Evolutionary conservation across 257 asterid genomes (phyloP), one percentile per base, ranked within the genome.

Genomic region (Orobanche coerulescens): DNA sequence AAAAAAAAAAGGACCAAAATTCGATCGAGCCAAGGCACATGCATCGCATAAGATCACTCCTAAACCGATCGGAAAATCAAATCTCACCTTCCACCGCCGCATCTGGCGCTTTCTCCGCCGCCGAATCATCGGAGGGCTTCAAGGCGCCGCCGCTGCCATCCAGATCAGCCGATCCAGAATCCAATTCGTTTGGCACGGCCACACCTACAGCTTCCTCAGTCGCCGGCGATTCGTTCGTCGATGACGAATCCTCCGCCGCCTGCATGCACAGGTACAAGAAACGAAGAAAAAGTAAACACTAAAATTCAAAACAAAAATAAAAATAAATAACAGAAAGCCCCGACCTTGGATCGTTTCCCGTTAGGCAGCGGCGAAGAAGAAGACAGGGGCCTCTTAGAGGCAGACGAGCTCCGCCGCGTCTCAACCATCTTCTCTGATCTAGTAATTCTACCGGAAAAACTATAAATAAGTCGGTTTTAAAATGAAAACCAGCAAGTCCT

Each of bases 331-430:
- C 70, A 74, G 37, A 25, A 53, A 71, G 70, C 68, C 73, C 83
- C 6, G 70, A 91, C 98, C 96, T 85, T 88, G 71, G 94, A 80
- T 79, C 98, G 84, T 78, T 91, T 91, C 11, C 90, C 88, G 64
- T 52, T 71, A 11, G 84, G 87, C 33, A 47, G 51, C 59, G 95
- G 61, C 59, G 96, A 69, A 0, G 94, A 54, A 3, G 94, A 74
- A 47, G 83, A 30, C 2, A 78, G 73, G 14, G 90, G 75, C 13
- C 95, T 93, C 70, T 91, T 91, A 4, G 98, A 79, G 26, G 93
- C 70, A 64, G 94, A 83, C 51, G 97, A 78, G 49, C 96, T 75
- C 43, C 97, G 81, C 64, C 96, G 79, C 57, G 94, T 91, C 72
- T 85, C 96, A 47, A 87, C 97, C 97, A 90, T 90, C 55, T 66